These are phyloP conservation scores for Penicillium cosmopolitanum DNA, from an alignment of 495 filamentous ascomycete genomes.

Conservation along the genomic window DNA sequence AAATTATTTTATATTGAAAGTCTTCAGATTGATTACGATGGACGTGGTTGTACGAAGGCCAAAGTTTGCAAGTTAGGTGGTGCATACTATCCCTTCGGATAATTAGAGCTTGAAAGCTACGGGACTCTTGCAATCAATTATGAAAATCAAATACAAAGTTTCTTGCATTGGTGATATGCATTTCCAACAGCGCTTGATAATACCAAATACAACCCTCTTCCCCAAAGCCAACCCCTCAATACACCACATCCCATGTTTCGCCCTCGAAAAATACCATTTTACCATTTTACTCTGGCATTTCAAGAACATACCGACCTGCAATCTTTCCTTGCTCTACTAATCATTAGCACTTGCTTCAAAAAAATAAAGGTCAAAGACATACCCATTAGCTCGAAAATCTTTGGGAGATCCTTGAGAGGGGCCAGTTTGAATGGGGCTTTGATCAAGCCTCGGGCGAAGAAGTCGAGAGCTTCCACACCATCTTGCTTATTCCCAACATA, in stretches of 20 bases:
- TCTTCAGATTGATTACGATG: no score
- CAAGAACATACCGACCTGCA: slow-evolving; percentile 17
- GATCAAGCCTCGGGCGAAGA: slow-evolving; percentile 54
- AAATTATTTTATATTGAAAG: no score
- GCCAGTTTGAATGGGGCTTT: slow-evolving; percentile 81
- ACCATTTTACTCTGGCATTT: slow-evolving; percentile 12
- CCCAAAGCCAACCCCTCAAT: no score
- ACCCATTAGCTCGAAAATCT: slow-evolving; percentile 74
- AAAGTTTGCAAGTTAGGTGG: no score
- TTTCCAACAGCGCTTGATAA: neutral
- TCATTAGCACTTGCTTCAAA: neutral
- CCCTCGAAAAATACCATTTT: no score
- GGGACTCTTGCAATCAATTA: no score
- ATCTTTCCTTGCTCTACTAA: slow-evolving; percentile 16
- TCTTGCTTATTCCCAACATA: slow-evolving; percentile 80
- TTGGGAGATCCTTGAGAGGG: slow-evolving; percentile 73
- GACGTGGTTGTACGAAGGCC: no score
- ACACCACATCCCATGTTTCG: no score
- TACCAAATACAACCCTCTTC: neutral
- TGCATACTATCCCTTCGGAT: no score
- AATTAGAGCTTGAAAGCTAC: no score
- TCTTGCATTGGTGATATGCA: no score
- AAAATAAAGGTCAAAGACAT: slow-evolving; percentile 8
- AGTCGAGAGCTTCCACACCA: slow-evolving; percentile 4
- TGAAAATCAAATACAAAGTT: no score